Evolutionary conservation across 331 rosid genomes (phyloP), one percentile per base, ranked within the genome.

Genomic region (Ulmus americana): DNA sequence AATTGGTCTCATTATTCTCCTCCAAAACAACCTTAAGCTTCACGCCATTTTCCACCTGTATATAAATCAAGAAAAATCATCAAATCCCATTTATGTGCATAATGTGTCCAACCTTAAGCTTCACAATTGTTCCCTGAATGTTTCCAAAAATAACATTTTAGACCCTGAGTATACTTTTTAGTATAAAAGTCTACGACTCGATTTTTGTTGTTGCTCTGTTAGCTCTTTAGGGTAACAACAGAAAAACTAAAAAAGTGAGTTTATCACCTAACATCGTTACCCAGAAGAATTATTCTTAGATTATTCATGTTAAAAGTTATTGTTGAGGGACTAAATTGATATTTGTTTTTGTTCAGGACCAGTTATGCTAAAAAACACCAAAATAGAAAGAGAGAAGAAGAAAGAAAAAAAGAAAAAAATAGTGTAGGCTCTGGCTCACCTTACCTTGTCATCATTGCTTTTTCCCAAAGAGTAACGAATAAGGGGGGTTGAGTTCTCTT

Each of bases 371-470:
- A 28, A 28, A 28, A 28, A 28, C 35, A 28, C n/a, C 51, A 11
- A 8, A 1, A 46, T 5, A 46, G 51, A 46, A 5, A 46, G 10
- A 1, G n/a, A 46, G 10, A 46, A 5, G 5, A 10, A 11, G 0
- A 10, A 46, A n/a, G 51, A 5, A 47, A 47, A 3, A 39, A n/a
- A n/a, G n/a, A 13, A 14, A 6, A 20, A 12, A 11, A 4, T 3
- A 6, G 18, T 28, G 35, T 28, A 0, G 28, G 60, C 28, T 28
- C 14, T 18, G 69, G 84, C 90, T 83, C 85, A 86, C 86, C 91
- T 86, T 70, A 84, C 96, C 88, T 81, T 87, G 70, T 78, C 90
- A 79, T 78, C 90, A 79, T 65, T 77, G 72, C 95, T 85, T 71
- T 80, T 85, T 0, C 61, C 72, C 57, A 90, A 51, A 28, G 97